phyloP scores from a whole-genome alignment of 1,284 basidiomycete genomes.

The Fomitopsis betulina region DNA sequence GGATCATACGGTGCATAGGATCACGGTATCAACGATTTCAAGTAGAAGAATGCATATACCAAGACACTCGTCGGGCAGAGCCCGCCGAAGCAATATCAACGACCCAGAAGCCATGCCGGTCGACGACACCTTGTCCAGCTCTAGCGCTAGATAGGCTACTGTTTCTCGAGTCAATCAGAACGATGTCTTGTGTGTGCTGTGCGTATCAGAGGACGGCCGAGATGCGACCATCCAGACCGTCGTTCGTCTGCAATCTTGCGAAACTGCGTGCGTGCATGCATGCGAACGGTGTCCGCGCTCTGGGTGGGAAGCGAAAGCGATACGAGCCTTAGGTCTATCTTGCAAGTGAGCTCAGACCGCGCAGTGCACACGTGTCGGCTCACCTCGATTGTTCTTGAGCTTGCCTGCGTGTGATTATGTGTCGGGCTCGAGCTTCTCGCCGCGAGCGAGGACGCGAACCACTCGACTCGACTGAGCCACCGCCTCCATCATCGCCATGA shows the following conservation, averaged over 20 bases:
- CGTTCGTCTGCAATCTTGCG: background rate
- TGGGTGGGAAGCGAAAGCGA: background rate
- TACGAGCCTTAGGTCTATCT: background rate
- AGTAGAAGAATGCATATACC: background rate
- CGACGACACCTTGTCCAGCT: background rate
- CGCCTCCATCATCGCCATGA: slow-evolving; percentile 72
- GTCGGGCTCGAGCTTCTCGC: slow-evolving; percentile 67
- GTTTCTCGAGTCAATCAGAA: background rate
- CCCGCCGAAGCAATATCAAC: background rate
- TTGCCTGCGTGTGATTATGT: background rate
- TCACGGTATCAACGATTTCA: background rate
- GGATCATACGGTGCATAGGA: background rate
- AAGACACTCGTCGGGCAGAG: background rate
- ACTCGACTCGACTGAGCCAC: slow-evolving; percentile 66
- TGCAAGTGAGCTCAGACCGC: background rate
- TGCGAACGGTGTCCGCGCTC: background rate
- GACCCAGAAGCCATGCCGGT: background rate
- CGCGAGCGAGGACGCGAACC: slow-evolving; percentile 71
- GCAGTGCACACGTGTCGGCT: background rate
- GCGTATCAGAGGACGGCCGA: background rate
- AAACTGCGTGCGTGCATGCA: background rate
- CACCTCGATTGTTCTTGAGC: background rate
- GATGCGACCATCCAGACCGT: background rate
- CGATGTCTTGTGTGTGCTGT: background rate
- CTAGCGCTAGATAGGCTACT: background rate